Evolutionary conservation across 768 basidiomycete genomes (phyloP), one percentile per base, ranked within the genome.

Genomic region (Dacryopinax spathularia): DNA sequence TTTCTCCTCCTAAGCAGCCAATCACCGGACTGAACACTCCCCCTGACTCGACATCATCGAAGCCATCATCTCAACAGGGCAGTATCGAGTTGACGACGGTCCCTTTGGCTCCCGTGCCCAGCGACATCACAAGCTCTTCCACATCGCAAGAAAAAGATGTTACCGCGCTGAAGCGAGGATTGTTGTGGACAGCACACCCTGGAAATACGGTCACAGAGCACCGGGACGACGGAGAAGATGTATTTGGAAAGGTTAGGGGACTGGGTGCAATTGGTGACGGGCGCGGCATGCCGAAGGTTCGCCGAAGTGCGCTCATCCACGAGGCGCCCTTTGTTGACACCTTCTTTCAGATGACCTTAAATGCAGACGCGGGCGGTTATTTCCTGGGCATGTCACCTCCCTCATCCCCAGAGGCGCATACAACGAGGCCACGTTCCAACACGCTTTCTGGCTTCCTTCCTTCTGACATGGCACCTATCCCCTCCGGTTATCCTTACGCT

Each of bases 181-280:
- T 56, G 29, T 29, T 56, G 48, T 56, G 48, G 48, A 29, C 48
- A 10, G 2, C 48, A 29, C 48, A 13, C 9, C 25, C 48, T 56
- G 48, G 48, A 22, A 56, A 27, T 18, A 18, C 31, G 25, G 48
- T 27, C 25, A 56, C 31, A 29, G 48, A 56, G 48, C 18, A 41
- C 39, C 39, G 39, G 39, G 48, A 31, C 15, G 48, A 31, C 18
- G 48, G 48, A 29, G 48, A 56, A 29, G 48, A 56, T 20, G 48
- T 56, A 3, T 56, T 56, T 29, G 48, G 48, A 29, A 56, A 27
- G 48, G 48, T 56, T 29, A 56, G 31, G 48, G 48, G 48, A 56
- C 48, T 56, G 48, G 48, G 48, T 56, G 48, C 48, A 5, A 56
- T 56, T 56, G 48, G 48, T 56, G 48, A 56, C 25, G 48, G 31